Evolutionary conservation across 805 yeast genomes (phyloP).

Genomic region (Saccharomycodes ludwigii): DNA sequence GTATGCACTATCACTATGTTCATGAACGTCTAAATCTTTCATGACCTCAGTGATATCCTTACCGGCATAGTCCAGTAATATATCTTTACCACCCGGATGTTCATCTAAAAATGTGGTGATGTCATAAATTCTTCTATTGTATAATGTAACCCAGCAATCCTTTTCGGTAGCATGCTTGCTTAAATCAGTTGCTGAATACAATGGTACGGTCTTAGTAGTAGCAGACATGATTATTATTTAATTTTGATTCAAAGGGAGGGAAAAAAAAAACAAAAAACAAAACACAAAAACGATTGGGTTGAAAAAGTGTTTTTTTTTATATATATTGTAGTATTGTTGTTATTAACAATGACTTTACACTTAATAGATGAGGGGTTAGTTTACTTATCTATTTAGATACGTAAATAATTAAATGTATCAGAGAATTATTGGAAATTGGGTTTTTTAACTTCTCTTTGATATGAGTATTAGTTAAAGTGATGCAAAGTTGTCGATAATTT

Average conservation of each 20-base stretch:
- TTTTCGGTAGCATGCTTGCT: constrained; percentile 35
- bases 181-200: constrained; percentile 43
- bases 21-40: constrained; percentile 40
- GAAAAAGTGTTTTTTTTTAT: too few relatives aligned
- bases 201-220: constrained; percentile 35
- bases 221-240: constrained; percentile 1
- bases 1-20: constrained; percentile 75
- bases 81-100: constrained; percentile 66
- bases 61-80: constrained; percentile 63
- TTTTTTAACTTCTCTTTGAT: too few relatives aligned
- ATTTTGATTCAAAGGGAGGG: not conserved
- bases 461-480: too few relatives aligned
- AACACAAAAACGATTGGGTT: not conserved
- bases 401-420: too few relatives aligned
- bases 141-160: constrained; percentile 68
- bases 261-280: not conserved
- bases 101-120: constrained; percentile 43
- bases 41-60: constrained; percentile 61
- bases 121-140: constrained; percentile 71
- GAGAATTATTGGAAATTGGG: too few relatives aligned
- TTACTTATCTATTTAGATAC: too few relatives aligned
- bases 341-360: not conserved
- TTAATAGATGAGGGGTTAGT: too few relatives aligned
- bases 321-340: not conserved
- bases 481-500: too few relatives aligned